These are phyloP conservation scores for Cytospora piceae DNA, from an alignment of 2,329 filamentous ascomycete genomes.

Conservation along the genomic window DNA sequence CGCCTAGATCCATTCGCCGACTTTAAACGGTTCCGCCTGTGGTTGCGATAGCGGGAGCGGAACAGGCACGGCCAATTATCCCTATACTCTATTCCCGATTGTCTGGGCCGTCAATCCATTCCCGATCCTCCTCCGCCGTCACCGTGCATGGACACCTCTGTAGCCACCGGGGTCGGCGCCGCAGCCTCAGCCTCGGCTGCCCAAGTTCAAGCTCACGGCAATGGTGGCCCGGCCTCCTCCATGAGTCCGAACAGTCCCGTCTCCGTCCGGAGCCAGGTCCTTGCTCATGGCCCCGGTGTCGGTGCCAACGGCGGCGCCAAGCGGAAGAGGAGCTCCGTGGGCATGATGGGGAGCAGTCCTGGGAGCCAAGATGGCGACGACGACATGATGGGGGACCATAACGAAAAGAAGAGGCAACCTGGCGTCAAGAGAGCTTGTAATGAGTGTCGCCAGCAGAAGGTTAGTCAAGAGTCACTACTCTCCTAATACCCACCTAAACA, in stretches of 20 bases:
- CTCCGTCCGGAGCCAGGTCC: conserved; percentile 48
- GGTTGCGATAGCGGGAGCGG: conserved; percentile 15
- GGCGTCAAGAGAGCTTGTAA: conserved; percentile 81
- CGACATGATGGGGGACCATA: conserved; percentile 53
- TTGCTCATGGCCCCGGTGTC: conserved; percentile 20
- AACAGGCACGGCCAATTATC: conserved; percentile 6
- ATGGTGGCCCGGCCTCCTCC: conserved; percentile 32
- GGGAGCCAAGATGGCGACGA: conserved; percentile 62
- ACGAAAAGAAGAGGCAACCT: conserved; percentile 66
- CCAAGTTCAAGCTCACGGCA: conserved; percentile 20
- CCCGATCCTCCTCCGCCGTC: conserved; percentile 11
- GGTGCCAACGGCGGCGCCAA: conserved; percentile 51
- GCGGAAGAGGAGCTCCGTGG: conserved; percentile 60
- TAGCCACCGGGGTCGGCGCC: conserved; percentile 40
- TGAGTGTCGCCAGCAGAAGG: conserved; percentile 85
- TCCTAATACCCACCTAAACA: conserved; percentile 1
- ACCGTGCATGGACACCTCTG: conserved; percentile 43
- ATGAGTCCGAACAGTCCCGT: conserved; percentile 59
- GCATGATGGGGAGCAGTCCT: conserved; percentile 58
- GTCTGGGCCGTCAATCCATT: conserved; percentile 13
- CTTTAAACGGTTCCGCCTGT: conserved; percentile 23
- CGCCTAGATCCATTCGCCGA: conserved; percentile 26
- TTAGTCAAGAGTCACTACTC: conserved; percentile 46
- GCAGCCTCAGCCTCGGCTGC: conserved; percentile 29
- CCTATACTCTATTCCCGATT: not conserved